Base-by-base conservation (phyloP, 2,329 filamentous ascomycete genomes). In the Nemania sp. region DNA sequence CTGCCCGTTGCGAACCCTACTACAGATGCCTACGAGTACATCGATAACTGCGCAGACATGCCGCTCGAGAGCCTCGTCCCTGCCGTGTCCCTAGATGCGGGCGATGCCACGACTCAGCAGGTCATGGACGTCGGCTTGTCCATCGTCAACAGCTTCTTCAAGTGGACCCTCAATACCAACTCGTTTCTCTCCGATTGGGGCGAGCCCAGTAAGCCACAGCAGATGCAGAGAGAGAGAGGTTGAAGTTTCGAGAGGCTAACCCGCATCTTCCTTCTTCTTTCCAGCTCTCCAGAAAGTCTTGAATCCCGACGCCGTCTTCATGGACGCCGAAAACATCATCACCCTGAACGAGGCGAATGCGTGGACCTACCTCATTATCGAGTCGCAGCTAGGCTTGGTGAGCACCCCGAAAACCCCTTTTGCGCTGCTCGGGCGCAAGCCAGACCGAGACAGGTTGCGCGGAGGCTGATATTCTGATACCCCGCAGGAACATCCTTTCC, bases 141-240 rank as follows among this genome's bases (percentile, higher is more conserved):
- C 35, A 55, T 63, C 29, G 71, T 72, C 57, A 64, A 69, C 12
- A 68, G 73, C 18, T 72, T 77, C 63, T 80, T 82, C 72, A 76
- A 77, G 47, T 84, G 81, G 81, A 78, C 75, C 12, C 70, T 84
- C 63, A 82, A 83, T 69, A 73, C 71, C 48, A 81, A 75, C 34
- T 78, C 77, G n/a, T 77, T 84, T 67, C 59, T 75, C 10, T 73
- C 83, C 1, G 74, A 83, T 58, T 83, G 81, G 75, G 73, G 70
- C 5, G 68, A 79, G 42, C 82, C 82, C 5, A 84, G 67, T 69
- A 66, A 66, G 67, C 58, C 20, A 20, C 42, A 35, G 15, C 43
- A 29, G 29, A 53, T n/a, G 9, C 15, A 55, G 9, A 11, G 5
- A 55, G 18, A 55, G 9, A 11, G 5, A 55, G 18, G 25, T 11